These are phyloP conservation scores for Pezicula radicicola DNA, from an alignment of 2,329 filamentous ascomycete species.

Conservation along the genomic window DNA sequence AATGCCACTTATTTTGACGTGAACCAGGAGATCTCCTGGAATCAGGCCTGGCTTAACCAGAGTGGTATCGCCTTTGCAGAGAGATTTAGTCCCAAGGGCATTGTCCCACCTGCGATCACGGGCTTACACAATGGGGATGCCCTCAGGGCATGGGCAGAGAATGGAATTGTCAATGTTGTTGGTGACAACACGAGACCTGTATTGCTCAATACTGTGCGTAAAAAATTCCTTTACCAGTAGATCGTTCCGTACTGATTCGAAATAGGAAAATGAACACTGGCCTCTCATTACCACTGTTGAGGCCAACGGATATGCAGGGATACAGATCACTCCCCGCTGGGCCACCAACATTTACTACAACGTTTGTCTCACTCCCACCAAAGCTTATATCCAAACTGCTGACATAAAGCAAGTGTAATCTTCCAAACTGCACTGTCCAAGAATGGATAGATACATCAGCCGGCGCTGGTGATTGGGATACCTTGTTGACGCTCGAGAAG, in stretches of 20 bases:
- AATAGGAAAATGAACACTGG: conserved; percentile 40
- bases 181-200: conserved; percentile 59
- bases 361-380: conserved; percentile 26
- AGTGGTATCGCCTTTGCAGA: conserved; percentile 43
- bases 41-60: conserved; percentile 55
- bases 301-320: conserved; percentile 51
- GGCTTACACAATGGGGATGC: conserved; percentile 63
- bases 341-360: conserved; percentile 64
- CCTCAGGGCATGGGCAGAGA: conserved; percentile 55
- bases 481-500: conserved; percentile 48
- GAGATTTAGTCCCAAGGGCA: conserved; percentile 48
- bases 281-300: conserved; percentile 49
- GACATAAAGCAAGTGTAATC: conserved; percentile 47
- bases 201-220: conserved; percentile 48
- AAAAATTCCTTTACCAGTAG: conserved; percentile 47
- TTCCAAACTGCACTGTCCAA: conserved; percentile 49
- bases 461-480: conserved; percentile 49
- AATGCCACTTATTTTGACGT: conserved; percentile 58
- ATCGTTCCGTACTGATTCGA: conserved; percentile 8
- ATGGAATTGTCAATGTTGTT: conserved; percentile 57
- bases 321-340: conserved; percentile 57
- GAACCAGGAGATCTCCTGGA: conserved; percentile 55
- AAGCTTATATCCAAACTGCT: not conserved
- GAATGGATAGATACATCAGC: conserved; percentile 60
- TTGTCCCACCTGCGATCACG: conserved; percentile 62